Evolutionary conservation across 495 filamentous ascomycete species (phyloP).

Genomic region (Cetradonia linearis): DNA sequence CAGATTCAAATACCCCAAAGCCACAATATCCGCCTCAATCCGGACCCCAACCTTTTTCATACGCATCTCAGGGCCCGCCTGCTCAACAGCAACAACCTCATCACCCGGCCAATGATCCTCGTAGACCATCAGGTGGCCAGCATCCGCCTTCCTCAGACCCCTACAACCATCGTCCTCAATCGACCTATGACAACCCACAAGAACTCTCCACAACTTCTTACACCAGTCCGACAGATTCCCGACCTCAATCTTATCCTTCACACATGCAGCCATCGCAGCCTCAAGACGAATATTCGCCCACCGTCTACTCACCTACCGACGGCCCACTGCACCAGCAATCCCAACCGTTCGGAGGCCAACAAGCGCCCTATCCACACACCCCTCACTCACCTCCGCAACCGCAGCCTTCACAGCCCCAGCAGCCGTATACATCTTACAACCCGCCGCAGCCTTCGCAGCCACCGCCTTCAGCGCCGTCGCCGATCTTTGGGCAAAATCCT

Average conservation of each 20-base stretch:
- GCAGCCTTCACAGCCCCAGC: slow-evolving; percentile 32
- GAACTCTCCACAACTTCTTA: slow-evolving; percentile 79
- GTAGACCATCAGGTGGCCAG: slow-evolving; percentile 30
- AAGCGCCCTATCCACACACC: slow-evolving; percentile 32
- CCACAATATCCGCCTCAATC: slow-evolving; percentile 26
- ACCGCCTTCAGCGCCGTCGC: slow-evolving; percentile 35
- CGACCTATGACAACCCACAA: slow-evolving; percentile 67
- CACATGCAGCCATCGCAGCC: slow-evolving; percentile 34
- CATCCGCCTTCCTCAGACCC: slow-evolving; percentile 34
- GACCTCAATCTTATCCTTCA: slow-evolving; percentile 34
- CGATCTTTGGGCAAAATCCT: slow-evolving; percentile 34
- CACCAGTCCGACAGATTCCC: slow-evolving; percentile 60
- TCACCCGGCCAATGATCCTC: slow-evolving; percentile 37
- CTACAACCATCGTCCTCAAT: slow-evolving; percentile 50
- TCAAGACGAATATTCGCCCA: slow-evolving; percentile 45
- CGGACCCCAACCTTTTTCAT: slow-evolving; percentile 33
- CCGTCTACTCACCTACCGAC: slow-evolving; percentile 47
- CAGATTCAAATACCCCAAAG: slow-evolving; percentile 23
- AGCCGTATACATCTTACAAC: slow-evolving; percentile 35
- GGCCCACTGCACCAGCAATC: slow-evolving; percentile 32
- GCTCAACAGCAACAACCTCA: slow-evolving; percentile 29
- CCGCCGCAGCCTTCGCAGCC: slow-evolving; percentile 42
- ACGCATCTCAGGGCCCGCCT: slow-evolving; percentile 30
- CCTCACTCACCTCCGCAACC: slow-evolving; percentile 29
- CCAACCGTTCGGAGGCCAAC: slow-evolving; percentile 33